Evolutionary conservation across 2,329 filamentous ascomycete species (phyloP).

Genomic region (Penicillium sp.): DNA sequence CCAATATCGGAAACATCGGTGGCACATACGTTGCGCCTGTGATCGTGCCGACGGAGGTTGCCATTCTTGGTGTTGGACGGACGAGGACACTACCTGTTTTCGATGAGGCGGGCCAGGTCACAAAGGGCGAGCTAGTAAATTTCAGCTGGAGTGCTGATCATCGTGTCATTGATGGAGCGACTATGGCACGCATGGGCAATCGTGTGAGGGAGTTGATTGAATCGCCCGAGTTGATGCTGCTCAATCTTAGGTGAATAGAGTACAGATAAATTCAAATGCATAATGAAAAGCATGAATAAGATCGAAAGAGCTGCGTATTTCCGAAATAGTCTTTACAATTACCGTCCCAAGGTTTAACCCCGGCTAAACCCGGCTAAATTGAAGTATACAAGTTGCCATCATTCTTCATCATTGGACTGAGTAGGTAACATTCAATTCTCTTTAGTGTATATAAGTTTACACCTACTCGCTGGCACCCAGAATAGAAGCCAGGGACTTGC

Average conservation of each 20-base stretch:
- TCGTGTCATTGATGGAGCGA: conserved; percentile 89
- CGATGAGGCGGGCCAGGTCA: conserved; percentile 56
- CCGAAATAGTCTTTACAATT: background rate
- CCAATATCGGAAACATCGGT: conserved; percentile 93
- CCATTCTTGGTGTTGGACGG: conserved; percentile 85
- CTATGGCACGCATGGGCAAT: conserved; percentile 87
- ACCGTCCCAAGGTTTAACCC: background rate
- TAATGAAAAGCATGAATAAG: background rate
- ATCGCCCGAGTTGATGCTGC: conserved; percentile 81
- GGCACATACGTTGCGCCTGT: conserved; percentile 90
- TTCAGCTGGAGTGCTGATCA: conserved; percentile 98
- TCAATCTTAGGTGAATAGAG: conserved; percentile 67
- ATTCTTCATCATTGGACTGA: background rate
- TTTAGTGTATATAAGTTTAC: background rate
- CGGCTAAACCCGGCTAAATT: background rate
- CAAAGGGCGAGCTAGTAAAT: conserved; percentile 77
- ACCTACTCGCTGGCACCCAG: conserved; percentile 2
- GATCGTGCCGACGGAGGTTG: conserved; percentile 86
- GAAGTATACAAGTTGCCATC: background rate
- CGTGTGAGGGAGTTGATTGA: conserved; percentile 76
- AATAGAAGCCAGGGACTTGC: conserved; percentile 16
- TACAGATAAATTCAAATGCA: background rate
- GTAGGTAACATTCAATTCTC: background rate
- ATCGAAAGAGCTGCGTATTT: background rate
- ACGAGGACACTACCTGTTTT: conserved; percentile 82